Evolutionary conservation across 2,329 filamentous ascomycete genomes (phyloP).

Genomic region (Cladosporium sp.): DNA sequence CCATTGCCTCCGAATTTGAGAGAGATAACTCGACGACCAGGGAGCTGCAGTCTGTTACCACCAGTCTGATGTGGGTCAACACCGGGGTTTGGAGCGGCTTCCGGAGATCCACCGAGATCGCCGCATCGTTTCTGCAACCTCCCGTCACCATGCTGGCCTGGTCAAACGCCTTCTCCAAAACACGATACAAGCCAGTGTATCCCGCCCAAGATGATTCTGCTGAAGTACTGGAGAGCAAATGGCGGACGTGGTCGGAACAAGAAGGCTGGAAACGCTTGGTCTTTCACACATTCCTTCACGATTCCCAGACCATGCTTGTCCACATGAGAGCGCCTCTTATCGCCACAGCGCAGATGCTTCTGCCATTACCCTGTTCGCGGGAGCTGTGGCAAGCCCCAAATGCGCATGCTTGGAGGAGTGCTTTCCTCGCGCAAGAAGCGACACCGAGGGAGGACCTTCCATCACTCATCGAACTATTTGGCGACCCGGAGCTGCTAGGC

Average conservation of each 20-base stretch:
- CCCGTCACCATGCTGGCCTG: slow-evolving; percentile 43
- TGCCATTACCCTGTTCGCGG: slow-evolving; percentile 56
- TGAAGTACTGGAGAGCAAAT: slow-evolving; percentile 53
- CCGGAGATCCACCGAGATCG: slow-evolving; percentile 51
- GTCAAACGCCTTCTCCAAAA: slow-evolving; percentile 20
- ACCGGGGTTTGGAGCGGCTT: slow-evolving; percentile 54
- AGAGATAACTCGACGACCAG: slow-evolving; percentile 43
- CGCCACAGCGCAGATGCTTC: slow-evolving; percentile 59
- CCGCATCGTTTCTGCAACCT: slow-evolving; percentile 49
- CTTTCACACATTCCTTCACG: slow-evolving; percentile 57
- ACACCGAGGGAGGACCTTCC: slow-evolving; percentile 34
- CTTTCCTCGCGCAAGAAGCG: slow-evolving; percentile 40
- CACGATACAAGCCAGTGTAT: slow-evolving; percentile 32
- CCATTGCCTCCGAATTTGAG: slow-evolving; percentile 36
- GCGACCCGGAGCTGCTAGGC: slow-evolving; percentile 13
- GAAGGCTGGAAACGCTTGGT: slow-evolving; percentile 63
- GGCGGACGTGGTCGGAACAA: slow-evolving; percentile 55
- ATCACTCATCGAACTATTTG: slow-evolving; percentile 42
- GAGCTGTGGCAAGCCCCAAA: slow-evolving; percentile 59
- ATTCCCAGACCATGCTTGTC: slow-evolving; percentile 60
- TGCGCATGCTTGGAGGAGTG: slow-evolving; percentile 56
- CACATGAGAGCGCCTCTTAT: slow-evolving; percentile 57
- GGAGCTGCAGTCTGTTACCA: slow-evolving; percentile 44
- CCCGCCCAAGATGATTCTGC: slow-evolving; percentile 50
- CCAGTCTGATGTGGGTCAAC: slow-evolving; percentile 42